Evolutionary conservation across 176 grass and related monocot species (phyloP).

Genomic region (Raddia guianensis): DNA sequence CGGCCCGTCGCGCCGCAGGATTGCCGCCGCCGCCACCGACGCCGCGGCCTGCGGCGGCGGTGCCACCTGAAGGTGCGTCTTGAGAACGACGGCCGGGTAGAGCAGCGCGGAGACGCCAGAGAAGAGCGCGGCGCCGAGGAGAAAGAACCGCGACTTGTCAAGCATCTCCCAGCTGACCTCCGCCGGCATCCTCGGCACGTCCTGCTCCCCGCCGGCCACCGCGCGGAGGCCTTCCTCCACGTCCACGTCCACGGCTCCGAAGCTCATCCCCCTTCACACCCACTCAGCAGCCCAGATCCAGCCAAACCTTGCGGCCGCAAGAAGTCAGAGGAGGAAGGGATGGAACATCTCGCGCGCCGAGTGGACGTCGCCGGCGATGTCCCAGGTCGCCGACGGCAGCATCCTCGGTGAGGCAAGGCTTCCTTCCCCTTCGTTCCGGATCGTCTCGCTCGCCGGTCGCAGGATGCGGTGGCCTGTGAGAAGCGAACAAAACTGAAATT

Average conservation of each 20-base stretch:
- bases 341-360: slow-evolving; percentile 46
- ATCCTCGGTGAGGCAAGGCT: slow-evolving; percentile 28
- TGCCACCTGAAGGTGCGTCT: slow-evolving; percentile 52
- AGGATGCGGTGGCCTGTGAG: not conserved
- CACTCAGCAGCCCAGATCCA: slow-evolving; percentile 8
- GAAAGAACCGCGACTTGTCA: slow-evolving; percentile 66
- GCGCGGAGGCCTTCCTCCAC: slow-evolving; percentile 6
- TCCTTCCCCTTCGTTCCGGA: not conserved
- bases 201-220: not conserved
- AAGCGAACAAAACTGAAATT: not conserved
- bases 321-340: slow-evolving; percentile 24
- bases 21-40: slow-evolving; percentile 35
- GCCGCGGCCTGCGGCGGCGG: slow-evolving; percentile 32
- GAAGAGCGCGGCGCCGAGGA: slow-evolving; percentile 61
- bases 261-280: slow-evolving; percentile 51
- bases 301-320: not conserved
- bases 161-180: slow-evolving; percentile 85
- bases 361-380: slow-evolving; percentile 21
- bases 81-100: slow-evolving; percentile 66
- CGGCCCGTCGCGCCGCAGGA: slow-evolving; percentile 54
- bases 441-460: too few relatives aligned
- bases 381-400: slow-evolving; percentile 14
- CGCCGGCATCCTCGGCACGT: slow-evolving; percentile 41
- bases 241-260: slow-evolving; percentile 38
- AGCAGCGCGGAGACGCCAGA: slow-evolving; percentile 63